A percentile compares a stretch with the other conserved stretches of the same genome.
phyloP scores from a whole-genome alignment of 352 stramenopile species.

The Phytophthora kernoviae region DNA sequence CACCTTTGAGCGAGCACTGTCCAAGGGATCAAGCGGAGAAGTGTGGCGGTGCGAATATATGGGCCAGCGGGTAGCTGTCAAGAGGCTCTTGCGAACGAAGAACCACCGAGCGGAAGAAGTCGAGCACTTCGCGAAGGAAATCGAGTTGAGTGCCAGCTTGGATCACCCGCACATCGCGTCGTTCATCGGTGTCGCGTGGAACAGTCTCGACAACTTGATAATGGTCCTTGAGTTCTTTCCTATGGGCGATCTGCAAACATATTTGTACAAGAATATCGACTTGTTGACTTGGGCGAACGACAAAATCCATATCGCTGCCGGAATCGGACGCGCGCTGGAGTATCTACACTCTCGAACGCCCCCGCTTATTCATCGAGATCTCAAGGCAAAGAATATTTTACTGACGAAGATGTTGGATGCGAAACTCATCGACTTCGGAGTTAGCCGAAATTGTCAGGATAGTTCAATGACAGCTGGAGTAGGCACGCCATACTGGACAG shows the following conservation, averaged over 20 bases:
- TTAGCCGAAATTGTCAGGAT: constrained; percentile 25
- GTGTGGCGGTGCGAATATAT: constrained; percentile 48
- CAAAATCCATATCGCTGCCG: constrained; percentile 43
- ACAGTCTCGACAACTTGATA: constrained; percentile 49
- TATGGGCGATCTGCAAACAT: constrained; percentile 42
- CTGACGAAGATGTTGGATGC: constrained; percentile 69
- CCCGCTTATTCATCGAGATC: constrained; percentile 37
- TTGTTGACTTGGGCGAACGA: constrained; percentile 34
- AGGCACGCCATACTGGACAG: constrained; percentile 37
- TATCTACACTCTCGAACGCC: constrained; percentile 33
- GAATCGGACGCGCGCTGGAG: constrained; percentile 33
- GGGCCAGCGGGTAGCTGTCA: constrained; percentile 41
- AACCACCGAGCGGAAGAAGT: constrained; percentile 34
- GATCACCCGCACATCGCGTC: constrained; percentile 40
- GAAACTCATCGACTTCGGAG: constrained; percentile 57
- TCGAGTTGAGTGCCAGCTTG: constrained; percentile 38
- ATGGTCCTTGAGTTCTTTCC: constrained; percentile 53
- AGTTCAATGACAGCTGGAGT: constrained; percentile 32
- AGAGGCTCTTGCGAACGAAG: constrained; percentile 40
- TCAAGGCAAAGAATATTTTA: constrained; percentile 64
- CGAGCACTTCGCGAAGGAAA: constrained; percentile 40
- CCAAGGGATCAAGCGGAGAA: constrained; percentile 54
- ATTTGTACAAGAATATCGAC: constrained; percentile 30
- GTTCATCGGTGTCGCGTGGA: constrained; percentile 49
- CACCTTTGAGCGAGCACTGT: constrained; percentile 33